phyloP scores from a whole-genome alignment of 1,284 basidiomycete genomes.

The Trametes hirsuta region DNA sequence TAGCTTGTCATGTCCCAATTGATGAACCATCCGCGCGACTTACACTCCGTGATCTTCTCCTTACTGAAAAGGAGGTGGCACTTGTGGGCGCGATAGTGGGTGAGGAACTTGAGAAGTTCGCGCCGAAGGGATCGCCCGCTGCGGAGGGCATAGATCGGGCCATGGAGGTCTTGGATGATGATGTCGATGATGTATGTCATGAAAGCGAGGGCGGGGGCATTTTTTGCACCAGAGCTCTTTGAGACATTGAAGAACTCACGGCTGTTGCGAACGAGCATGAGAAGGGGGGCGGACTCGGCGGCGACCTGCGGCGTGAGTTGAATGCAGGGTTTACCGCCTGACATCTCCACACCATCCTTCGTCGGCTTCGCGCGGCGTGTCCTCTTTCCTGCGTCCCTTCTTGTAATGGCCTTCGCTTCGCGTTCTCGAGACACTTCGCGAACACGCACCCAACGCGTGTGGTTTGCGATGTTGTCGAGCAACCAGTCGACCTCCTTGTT shows the following conservation, averaged over 20 bases:
- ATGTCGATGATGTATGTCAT: neutral
- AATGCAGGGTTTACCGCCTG: no score
- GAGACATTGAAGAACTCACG: neutral
- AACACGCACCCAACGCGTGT: neutral
- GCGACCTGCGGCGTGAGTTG: neutral
- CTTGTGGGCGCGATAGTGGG: neutral
- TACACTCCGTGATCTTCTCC: neutral
- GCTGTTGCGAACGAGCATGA: neutral
- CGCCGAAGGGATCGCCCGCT: neutral
- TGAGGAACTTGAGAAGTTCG: neutral
- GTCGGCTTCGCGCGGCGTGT: neutral
- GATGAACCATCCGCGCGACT: neutral
- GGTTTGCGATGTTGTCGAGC: neutral
- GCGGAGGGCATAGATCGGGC: neutral
- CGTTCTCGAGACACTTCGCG: neutral
- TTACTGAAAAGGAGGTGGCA: neutral
- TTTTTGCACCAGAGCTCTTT: neutral
- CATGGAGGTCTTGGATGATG: neutral
- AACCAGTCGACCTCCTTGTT: neutral
- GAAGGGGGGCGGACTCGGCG: neutral
- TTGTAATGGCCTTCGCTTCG: neutral
- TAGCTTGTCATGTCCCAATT: neutral
- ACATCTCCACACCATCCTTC: no score
- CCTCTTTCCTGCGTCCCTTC: neutral
- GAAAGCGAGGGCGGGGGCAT: neutral